A percentile compares a stretch with the other conserved stretches of the same genome.
Conservation (phyloP, 768 basidiomycete genomes). For the Saitozyma podzolica region DNA sequence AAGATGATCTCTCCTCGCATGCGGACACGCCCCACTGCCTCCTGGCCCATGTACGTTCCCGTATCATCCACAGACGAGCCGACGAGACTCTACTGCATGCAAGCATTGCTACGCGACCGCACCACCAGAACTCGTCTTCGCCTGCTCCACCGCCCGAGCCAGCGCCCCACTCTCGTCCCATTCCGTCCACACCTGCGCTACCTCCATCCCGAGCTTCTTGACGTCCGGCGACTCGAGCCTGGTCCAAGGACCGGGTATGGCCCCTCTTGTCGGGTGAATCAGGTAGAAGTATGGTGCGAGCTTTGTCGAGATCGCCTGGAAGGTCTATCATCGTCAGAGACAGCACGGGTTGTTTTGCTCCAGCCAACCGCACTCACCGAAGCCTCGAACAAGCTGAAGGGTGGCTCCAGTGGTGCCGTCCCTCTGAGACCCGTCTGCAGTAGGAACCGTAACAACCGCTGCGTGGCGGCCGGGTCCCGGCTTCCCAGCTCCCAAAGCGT, state of each 20-base stretch:
- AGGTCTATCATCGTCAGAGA: slow-evolving; percentile 53
- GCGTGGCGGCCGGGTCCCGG: slow-evolving; percentile 61
- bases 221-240: slow-evolving; percentile 60
- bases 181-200: slow-evolving; percentile 53
- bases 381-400: not conserved
- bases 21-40: too few species aligned
- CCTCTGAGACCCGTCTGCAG: slow-evolving; percentile 53
- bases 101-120: too few species aligned
- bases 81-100: too few species aligned
- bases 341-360: not conserved
- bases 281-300: slow-evolving; percentile 79
- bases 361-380: slow-evolving; percentile 3
- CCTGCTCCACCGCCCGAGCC: not conserved
- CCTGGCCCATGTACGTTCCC: too few species aligned
- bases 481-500: slow-evolving; percentile 79
- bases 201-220: slow-evolving; percentile 66
- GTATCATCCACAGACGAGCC: too few species aligned
- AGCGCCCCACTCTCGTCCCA: slow-evolving; percentile 25
- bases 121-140: too few species aligned
- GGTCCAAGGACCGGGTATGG: slow-evolving; percentile 72
- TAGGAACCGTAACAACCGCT: slow-evolving; percentile 64
- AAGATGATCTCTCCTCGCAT: too few species aligned
- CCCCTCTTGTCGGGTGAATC: slow-evolving; percentile 71
- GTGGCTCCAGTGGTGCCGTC: not conserved
- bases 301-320: slow-evolving; percentile 60